Base-by-base conservation (phyloP, 2,329 filamentous ascomycete genomes). In the Clonostachys chloroleuca region DNA sequence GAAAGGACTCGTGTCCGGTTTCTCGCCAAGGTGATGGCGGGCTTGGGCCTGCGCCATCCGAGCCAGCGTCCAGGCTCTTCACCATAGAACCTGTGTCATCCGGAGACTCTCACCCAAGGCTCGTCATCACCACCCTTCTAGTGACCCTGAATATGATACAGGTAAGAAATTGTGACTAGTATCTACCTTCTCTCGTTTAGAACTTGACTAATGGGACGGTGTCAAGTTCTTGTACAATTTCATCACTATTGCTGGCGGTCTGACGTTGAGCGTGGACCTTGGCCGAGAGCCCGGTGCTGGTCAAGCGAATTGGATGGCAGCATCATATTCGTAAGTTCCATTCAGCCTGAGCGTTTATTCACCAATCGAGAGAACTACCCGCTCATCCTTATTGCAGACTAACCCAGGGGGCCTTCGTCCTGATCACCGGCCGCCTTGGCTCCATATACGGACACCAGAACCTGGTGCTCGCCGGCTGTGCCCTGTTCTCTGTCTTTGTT, bases 381-480 rank as follows among this genome's bases (percentile, higher is more conserved):
- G 33, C 5, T 10, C 42, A 42, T n/a, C 42, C 30, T 4, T 14
- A 14, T 37, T n/a, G 3, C 34, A 75, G 71, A 2, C 59, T 78
- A 12, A 72, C 75, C 0, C 73, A 77, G 51, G 70, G 77, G 4
- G 69, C 75, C 3, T 78, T 80, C 49, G 74, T 81, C 14, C 60
- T 81, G 1, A 65, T 77, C 4, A 70, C 68, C 7, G 77, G 77
- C 6, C 70, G 77, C 1, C 60, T 80, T 2, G 77, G 76, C 1
- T 72, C 74, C 42, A 62, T 81, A 2, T 77, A 73, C 51, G 78
- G 78, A 5, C 75, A 79, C 55, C 72, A 74, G 45, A 65, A 64
- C 6, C 57, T 78, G 14, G 63, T 78, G 2, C 54, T 77, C 2
- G 47, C 65, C 45, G 78, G 75, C 7, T 68, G 65, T 10, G 53